Base-by-base conservation (phyloP, 495 filamentous ascomycete species). In the Neurospora sp. region DNA sequence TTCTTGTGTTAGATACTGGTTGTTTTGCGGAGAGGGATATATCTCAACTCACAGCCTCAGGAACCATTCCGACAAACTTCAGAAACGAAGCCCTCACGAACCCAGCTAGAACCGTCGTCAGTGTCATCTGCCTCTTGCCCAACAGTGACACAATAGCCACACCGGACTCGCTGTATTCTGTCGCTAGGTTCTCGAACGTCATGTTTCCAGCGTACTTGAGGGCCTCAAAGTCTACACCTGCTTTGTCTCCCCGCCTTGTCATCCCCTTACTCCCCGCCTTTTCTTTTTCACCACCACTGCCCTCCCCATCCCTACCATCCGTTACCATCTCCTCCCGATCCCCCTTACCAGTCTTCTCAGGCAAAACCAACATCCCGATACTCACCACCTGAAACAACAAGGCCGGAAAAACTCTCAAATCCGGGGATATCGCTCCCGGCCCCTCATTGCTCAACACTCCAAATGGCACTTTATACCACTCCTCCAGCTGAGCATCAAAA, bases 121-220 rank as follows among this genome's bases (percentile, higher is more conserved):
- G 72, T 14, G 82, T 86, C 73, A 88, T 87, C 48, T 86, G 79
- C 70, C 84, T 81, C 74, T 89, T 88, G 8, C 86, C 88, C 39
- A 90, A 74, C n/a, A 89, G 78, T 22, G 78, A 78, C 22, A 88
- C 72, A 35, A 91, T 83, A 18, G 84, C 80, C 37, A 85, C 78
- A 2, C 88, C 87, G 0, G 85, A 82, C 70, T 89, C 87, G 71
- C 87, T 89, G 76, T 89, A 90, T 38, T 89, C 88, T 39, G 77
- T 77, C 5, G 87, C 87, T 42, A 90, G 78, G 53, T 88, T 86
- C 73, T 89, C 85, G 70, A 89, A 88, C 5, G 86, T 86, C 85
- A 89, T 88, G 70, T 81, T 85, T 22, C 84, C 84, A n/a, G 87
- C 85, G 69, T 87, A 88, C 71, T 88, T 88, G 10, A 91, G 80